These are phyloP conservation scores for Cardiospermum halicacabum DNA, from an alignment of 345 rosid genomes.

Conservation along the genomic window DNA sequence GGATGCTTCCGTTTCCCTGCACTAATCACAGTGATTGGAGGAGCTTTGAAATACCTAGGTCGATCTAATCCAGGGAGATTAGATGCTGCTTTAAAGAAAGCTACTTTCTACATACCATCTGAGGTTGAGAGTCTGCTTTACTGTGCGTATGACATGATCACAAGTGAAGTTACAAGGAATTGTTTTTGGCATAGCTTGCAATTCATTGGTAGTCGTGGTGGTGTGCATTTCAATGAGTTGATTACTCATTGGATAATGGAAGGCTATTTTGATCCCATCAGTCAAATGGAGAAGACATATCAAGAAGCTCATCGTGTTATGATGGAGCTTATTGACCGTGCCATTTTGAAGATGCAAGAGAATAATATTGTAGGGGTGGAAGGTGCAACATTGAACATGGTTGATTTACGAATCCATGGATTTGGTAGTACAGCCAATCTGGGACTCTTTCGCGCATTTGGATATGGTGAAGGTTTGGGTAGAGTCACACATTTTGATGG, in stretches of 20 bases:
- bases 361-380: slow-evolving; percentile 39
- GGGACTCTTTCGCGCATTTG: slow-evolving; percentile 32
- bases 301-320: slow-evolving; percentile 37
- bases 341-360: slow-evolving; percentile 44
- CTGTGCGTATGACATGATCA: slow-evolving; percentile 23
- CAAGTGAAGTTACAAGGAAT: slow-evolving; percentile 3
- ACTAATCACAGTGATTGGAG: slow-evolving; percentile 31
- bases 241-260: slow-evolving; percentile 65
- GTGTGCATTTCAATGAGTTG: slow-evolving; percentile 46
- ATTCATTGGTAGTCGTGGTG: slow-evolving; percentile 28
- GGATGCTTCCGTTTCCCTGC: slow-evolving; percentile 23
- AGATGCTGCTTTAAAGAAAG: neutral
- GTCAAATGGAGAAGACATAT: slow-evolving; percentile 37
- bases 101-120: neutral
- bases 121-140: slow-evolving; percentile 4
- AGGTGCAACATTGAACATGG: slow-evolving; percentile 17
- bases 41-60: slow-evolving; percentile 18
- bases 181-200: slow-evolving; percentile 53
- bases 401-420: slow-evolving; percentile 30
- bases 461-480: slow-evolving; percentile 22
- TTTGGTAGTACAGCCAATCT: slow-evolving; percentile 22
- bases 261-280: slow-evolving; percentile 45
- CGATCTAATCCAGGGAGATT: no score
- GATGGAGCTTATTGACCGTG: slow-evolving; percentile 43
- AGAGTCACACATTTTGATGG: slow-evolving; percentile 41